Conservation (phyloP, 768 basidiomycete genomes). For the Pilatotrama ljubarskyi region DNA sequence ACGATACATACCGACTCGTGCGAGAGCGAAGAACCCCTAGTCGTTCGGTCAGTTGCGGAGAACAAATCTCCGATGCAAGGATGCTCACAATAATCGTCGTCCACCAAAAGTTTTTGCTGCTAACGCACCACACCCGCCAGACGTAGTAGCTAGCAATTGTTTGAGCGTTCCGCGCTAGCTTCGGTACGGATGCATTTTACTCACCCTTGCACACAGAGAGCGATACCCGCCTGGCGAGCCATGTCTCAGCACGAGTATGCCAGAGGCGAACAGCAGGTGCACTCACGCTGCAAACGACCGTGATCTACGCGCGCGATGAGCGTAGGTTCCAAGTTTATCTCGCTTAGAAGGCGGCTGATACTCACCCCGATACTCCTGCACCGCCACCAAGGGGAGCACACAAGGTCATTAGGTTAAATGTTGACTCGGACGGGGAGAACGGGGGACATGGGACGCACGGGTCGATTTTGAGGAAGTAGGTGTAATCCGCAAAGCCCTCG, state of each 20-base stretch:
- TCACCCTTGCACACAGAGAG: conserved; percentile 9
- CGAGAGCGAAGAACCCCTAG: background rate
- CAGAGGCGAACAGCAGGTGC: background rate
- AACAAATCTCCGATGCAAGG: no score
- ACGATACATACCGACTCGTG: conserved; percentile 4
- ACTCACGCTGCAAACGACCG: conserved; percentile 10
- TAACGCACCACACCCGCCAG: conserved; percentile 12
- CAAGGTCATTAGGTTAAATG: no score
- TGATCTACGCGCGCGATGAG: background rate
- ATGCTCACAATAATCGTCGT: background rate
- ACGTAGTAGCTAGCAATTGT: background rate
- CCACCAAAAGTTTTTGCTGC: conserved; percentile 5
- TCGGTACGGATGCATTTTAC: background rate
- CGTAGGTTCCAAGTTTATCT: background rate
- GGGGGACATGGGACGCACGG: background rate
- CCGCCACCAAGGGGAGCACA: background rate
- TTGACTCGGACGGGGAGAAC: background rate
- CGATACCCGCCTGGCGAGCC: background rate
- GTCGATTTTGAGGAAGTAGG: conserved; percentile 4
- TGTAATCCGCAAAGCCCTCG: conserved; percentile 3
- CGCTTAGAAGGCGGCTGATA: background rate
- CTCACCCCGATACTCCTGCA: conserved; percentile 15
- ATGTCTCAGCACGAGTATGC: background rate
- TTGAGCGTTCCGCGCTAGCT: background rate
- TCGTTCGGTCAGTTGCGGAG: background rate